Conservation (phyloP, 2,329 filamentous ascomycete species). For the Fusarium musae region DNA sequence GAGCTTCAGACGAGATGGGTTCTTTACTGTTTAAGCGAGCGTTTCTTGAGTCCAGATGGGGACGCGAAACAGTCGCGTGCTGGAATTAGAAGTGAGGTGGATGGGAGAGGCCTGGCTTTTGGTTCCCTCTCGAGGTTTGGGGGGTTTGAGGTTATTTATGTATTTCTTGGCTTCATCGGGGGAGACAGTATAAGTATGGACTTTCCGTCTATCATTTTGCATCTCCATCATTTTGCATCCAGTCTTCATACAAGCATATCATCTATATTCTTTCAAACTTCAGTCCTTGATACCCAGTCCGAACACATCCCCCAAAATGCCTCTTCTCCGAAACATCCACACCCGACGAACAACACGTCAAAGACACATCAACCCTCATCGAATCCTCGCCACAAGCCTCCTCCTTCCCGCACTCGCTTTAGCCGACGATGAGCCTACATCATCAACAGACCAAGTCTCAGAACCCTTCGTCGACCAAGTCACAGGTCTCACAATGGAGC, state of each 20-base stretch:
- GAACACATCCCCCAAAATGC: neutral
- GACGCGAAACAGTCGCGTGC: neutral
- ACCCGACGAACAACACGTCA: neutral
- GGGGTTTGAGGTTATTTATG: neutral
- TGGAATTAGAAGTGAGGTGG: neutral
- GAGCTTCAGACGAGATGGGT: neutral
- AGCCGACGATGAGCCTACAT: constrained; percentile 7
- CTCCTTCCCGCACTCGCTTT: neutral
- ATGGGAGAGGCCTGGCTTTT: accelerated
- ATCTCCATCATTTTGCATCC: too few species aligned
- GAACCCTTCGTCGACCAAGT: constrained; percentile 5
- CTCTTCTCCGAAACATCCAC: neutral
- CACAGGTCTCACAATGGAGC: constrained; percentile 21
- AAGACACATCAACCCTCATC: constrained; percentile 4
- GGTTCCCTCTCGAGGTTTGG: accelerated
- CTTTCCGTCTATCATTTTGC: too few species aligned
- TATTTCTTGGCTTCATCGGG: constrained; percentile 4
- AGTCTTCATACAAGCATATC: too few species aligned
- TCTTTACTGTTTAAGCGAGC: neutral
- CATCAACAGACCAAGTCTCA: neutral
- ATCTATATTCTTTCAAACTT: too few species aligned
- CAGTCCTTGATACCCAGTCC: neutral
- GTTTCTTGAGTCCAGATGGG: neutral
- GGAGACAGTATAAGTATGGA: too few species aligned
- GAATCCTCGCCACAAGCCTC: neutral